These are phyloP conservation scores for Aspergillus quadricinctus DNA, from an alignment of 2,329 filamentous ascomycete species.

Conservation along the genomic window DNA sequence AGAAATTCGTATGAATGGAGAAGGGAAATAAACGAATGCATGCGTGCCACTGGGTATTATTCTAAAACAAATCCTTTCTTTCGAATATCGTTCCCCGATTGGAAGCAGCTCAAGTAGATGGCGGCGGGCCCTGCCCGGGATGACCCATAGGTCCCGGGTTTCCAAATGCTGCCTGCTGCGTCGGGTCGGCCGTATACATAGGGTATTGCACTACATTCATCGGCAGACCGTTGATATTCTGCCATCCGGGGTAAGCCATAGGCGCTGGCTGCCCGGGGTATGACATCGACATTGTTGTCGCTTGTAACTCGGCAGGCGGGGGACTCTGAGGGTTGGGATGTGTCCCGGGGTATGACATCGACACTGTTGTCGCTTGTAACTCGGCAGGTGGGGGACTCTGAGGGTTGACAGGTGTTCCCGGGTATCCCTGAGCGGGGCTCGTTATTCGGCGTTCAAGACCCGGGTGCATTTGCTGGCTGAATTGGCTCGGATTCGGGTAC, in stretches of 20 bases:
- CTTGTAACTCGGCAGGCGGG: slow-evolving; percentile 23
- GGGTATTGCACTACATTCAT: slow-evolving; percentile 32
- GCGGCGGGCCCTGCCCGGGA: slow-evolving; percentile 23
- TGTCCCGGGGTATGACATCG: slow-evolving; percentile 25
- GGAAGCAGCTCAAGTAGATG: slow-evolving; percentile 15
- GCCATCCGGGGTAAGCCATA: slow-evolving; percentile 29
- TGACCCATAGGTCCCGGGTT: slow-evolving; percentile 30
- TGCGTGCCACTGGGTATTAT: slow-evolving; percentile 12
- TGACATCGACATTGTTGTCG: slow-evolving; percentile 24
- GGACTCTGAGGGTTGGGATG: slow-evolving; percentile 20
- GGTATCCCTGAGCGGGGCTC: slow-evolving; percentile 27
- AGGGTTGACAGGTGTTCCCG: slow-evolving; percentile 15
- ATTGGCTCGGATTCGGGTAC: slow-evolving; percentile 25
- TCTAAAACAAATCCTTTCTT: slow-evolving; percentile 1
- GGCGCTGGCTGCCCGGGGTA: slow-evolving; percentile 25
- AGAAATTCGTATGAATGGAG: slow-evolving; percentile 15
- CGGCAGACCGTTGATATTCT: slow-evolving; percentile 25
- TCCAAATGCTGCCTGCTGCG: slow-evolving; percentile 24
- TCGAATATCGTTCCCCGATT: background rate
- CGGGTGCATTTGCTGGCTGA: slow-evolving; percentile 24
- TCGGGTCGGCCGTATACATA: slow-evolving; percentile 25
- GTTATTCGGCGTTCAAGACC: slow-evolving; percentile 37
- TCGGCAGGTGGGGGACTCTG: slow-evolving; percentile 24
- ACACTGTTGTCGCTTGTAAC: slow-evolving; percentile 23
- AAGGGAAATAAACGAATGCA: slow-evolving; percentile 8